These are phyloP conservation scores for Talaromyces marneffei DNA, from an alignment of 2,329 filamentous ascomycete species.

Conservation along the genomic window DNA sequence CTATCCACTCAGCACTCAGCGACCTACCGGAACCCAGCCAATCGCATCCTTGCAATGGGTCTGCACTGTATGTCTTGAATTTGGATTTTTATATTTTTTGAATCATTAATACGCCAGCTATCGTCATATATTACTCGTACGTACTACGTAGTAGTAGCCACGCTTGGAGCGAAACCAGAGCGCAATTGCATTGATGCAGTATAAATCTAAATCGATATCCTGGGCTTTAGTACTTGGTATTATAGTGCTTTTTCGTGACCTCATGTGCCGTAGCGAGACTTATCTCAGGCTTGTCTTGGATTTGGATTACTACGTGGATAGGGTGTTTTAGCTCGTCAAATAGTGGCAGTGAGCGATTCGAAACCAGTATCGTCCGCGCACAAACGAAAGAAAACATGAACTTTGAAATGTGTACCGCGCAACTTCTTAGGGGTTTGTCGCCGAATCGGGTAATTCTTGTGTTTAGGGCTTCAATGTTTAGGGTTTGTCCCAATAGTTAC, in stretches of 20 bases:
- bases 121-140: too few species aligned
- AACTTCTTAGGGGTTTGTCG: background rate
- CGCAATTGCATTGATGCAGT: background rate
- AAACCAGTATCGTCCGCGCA: too few species aligned
- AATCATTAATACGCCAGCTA: background rate
- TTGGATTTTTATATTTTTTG: background rate
- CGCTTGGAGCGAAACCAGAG: background rate
- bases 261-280: background rate
- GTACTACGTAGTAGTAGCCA: background rate
- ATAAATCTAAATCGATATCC: background rate
- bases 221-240: background rate
- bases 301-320: background rate
- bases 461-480: background rate
- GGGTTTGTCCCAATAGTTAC: background rate
- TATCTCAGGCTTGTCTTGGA: background rate
- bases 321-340: background rate
- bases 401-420: background rate
- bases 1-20: background rate
- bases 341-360: background rate
- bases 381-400: background rate
- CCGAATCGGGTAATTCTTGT: background rate
- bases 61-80: constrained; percentile 2
- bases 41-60: background rate
- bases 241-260: background rate
- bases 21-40: background rate